phyloP scores from a whole-genome alignment of 75 land plant genomes.

The Pinus taeda region DNA sequence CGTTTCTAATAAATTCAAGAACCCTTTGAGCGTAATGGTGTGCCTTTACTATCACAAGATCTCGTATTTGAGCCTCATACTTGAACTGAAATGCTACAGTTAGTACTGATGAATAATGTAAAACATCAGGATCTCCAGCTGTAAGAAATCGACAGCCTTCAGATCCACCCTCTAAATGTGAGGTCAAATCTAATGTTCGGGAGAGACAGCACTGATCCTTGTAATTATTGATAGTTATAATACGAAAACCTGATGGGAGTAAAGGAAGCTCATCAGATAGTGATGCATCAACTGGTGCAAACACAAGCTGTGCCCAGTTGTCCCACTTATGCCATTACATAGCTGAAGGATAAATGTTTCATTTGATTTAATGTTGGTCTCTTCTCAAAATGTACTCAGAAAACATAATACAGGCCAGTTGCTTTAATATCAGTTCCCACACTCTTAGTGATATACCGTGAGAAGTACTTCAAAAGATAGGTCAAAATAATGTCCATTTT shows the following conservation, averaged over 20 bases:
- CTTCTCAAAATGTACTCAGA: too few species aligned
- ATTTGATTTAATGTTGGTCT: too few species aligned
- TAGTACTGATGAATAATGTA: conserved; percentile 10
- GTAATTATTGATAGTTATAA: conserved; percentile 36
- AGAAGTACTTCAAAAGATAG: too few species aligned
- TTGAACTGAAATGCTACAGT: conserved; percentile 31
- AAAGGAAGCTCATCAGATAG: conserved; percentile 52
- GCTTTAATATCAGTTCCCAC: too few species aligned
- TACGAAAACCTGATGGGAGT: conserved; percentile 54
- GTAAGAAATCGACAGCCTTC: conserved; percentile 17
- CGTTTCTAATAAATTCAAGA: conserved; percentile 22
- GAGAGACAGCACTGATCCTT: conserved; percentile 8
- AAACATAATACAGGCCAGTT: too few species aligned
- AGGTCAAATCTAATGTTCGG: conserved; percentile 45
- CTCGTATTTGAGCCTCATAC: conserved; percentile 24
- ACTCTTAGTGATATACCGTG: too few species aligned
- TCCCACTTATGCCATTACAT: conserved; percentile 40
- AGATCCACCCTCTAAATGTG: conserved; percentile 36
- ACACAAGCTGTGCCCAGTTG: conserved; percentile 50
- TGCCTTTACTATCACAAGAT: conserved; percentile 19
- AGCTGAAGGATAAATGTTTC: too few species aligned
- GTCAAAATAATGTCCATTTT: too few species aligned
- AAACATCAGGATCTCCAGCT: conserved; percentile 2
- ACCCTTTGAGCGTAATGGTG: conserved; percentile 24
- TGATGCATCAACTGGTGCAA: conserved; percentile 54